Percentiles rank a stretch among this genome's conserved stretches.
Conservation (phyloP, 345 rosid genomes). For the Melastoma malabathricum region DNA sequence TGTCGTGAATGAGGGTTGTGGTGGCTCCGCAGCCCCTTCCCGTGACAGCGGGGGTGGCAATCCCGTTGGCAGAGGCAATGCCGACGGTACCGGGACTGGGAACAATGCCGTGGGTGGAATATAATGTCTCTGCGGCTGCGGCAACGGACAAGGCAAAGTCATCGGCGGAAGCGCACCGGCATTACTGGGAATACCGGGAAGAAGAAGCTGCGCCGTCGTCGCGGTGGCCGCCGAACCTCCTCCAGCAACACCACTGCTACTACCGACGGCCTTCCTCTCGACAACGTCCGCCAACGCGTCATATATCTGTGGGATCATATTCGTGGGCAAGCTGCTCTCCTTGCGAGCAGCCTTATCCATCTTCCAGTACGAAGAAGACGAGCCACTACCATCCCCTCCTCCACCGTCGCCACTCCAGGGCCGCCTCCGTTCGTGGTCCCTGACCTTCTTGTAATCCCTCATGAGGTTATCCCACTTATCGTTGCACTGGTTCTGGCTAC, state of each 20-base stretch:
- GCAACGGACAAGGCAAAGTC: no score
- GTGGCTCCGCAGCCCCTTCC: no score
- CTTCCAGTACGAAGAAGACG: conserved; percentile 43
- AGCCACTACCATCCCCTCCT: conserved; percentile 4
- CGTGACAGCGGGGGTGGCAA: no score
- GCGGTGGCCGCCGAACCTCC: conserved; percentile 5
- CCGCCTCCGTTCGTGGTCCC: conserved; percentile 47
- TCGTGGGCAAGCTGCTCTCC: conserved; percentile 64
- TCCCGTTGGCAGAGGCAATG: no score
- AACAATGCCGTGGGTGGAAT: no score
- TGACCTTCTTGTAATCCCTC: conserved; percentile 89
- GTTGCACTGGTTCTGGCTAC: conserved; percentile 94
- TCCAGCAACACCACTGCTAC: conserved; percentile 1
- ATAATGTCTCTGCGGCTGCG: no score
- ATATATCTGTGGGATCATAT: conserved; percentile 53
- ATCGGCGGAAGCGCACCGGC: no score
- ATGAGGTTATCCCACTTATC: conserved; percentile 96
- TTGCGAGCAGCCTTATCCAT: conserved; percentile 75
- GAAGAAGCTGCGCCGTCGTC: background rate
- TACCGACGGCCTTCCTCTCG: conserved; percentile 34
- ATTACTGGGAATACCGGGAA: conserved; percentile 1
- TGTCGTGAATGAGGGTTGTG: no score
- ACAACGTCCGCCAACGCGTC: conserved; percentile 59
- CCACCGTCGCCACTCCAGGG: conserved; percentile 7
- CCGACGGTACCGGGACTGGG: no score